Evolutionary conservation across 768 basidiomycete species (phyloP).

Genomic region (Rhodotorula paludigena): DNA sequence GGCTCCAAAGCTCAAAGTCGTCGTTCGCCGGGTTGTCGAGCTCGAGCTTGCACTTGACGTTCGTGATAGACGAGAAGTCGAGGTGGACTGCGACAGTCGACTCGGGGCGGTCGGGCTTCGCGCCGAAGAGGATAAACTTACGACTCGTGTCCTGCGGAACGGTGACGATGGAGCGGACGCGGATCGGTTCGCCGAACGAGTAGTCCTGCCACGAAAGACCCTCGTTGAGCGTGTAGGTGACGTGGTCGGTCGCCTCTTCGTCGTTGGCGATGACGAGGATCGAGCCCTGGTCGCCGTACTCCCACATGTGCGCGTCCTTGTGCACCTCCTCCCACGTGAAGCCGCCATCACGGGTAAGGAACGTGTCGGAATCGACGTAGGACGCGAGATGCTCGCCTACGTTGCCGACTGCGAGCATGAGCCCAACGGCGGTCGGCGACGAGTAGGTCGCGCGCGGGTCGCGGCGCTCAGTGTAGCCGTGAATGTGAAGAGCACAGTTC

Average conservation of each 20-base stretch:
- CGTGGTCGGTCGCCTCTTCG: constrained; percentile 81
- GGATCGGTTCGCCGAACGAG: constrained; percentile 68
- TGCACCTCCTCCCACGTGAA: constrained; percentile 98
- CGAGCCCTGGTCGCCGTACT: constrained; percentile 95
- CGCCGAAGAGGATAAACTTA: constrained; percentile 79
- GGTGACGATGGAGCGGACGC: constrained; percentile 73
- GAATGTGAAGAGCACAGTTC: constrained; percentile 82
- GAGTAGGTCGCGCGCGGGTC: constrained; percentile 91
- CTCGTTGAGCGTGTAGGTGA: constrained; percentile 84
- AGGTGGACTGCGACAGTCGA: constrained; percentile 70
- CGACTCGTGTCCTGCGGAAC: constrained; percentile 86
- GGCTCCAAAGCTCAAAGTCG: constrained; percentile 97
- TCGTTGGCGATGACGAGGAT: constrained; percentile 91
- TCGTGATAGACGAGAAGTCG: constrained; percentile 77
- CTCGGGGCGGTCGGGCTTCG: constrained; percentile 51
- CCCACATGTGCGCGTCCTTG: constrained; percentile 96
- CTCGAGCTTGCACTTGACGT: constrained; percentile 62
- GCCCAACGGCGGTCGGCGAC: constrained; percentile 81
- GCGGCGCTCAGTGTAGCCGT: constrained; percentile 88
- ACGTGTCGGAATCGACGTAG: constrained; percentile 86
- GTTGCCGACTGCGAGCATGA: constrained; percentile 94
- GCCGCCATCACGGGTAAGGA: constrained; percentile 91
- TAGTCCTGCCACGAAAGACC: constrained; percentile 84
- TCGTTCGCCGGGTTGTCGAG: constrained; percentile 63
- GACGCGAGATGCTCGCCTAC: constrained; percentile 76